Evolutionary conservation across 2,329 filamentous ascomycete species (phyloP), one percentile per base, ranked within the genome.

Genomic region (Neoscytalidium dimidiatum): DNA sequence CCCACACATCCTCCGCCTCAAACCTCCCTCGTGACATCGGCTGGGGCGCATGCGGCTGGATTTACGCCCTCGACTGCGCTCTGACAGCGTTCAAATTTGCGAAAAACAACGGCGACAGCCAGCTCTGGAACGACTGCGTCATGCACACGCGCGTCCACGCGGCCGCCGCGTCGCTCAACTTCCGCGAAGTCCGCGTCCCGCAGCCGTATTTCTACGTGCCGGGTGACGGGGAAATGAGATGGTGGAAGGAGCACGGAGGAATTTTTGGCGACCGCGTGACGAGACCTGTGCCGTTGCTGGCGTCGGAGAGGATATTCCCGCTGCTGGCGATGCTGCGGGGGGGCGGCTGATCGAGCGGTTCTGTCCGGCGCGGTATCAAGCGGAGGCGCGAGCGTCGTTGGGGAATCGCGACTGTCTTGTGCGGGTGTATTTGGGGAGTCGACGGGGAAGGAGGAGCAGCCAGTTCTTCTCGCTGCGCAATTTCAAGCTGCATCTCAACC

Each of bases 341-440:
- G 17, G 4, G 41, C 14, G 4, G 26, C 57, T 49, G 26, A 61
- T 60, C 38, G 3, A 14, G 38, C 8, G 4, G 11, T 51, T 51
- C 13, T 49, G 58, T n/a, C 3, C 19, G 14, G 33, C 35, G 23
- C 11, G 8, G 2, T 4, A 33, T n/a, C 26, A 26, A 6, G 6
- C 0, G 5, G n/a, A 21, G 2, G 44, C 58, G 8, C 4, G 9
- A 35, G 44, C 3, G 14, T 67, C 60, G 21, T 35, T 19, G 14
- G 66, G 65, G 17, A 69, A 73, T 38, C 64, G 77, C 17, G 79
- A 83, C 64, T 86, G 83, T 53, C 72, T 87, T 0, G 71, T 84
- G 11, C 79, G 84, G 1, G 76, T 79, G 0, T 86, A 85, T 57
- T 71, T 86, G 0, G 84, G 84, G 6, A 76, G 78, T 21, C 67